Evolutionary conservation across 192 early-diverging fungal genomes (phyloP).

Genomic region (Rhizoclosmatium sp.): DNA sequence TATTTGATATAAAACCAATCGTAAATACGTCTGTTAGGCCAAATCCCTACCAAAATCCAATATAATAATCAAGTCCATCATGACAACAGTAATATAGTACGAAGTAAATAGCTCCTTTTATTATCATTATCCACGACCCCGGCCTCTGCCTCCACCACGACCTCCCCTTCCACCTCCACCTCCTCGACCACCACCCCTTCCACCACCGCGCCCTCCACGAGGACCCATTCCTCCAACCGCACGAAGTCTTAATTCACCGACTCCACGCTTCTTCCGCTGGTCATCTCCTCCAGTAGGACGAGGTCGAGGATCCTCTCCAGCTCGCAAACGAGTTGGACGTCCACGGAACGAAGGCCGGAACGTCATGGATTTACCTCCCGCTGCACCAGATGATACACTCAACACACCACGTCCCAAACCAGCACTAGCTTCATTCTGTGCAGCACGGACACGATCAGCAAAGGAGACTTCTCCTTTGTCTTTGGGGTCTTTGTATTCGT

Average conservation of each 20-base stretch:
- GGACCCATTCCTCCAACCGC: constrained; percentile 16
- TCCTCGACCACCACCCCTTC: constrained; percentile 31
- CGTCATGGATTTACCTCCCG: constrained; percentile 50
- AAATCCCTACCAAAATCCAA: background rate
- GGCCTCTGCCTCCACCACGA: constrained; percentile 34
- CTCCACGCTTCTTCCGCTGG: constrained; percentile 28
- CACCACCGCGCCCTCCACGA: constrained; percentile 23
- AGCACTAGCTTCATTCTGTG: background rate
- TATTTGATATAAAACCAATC: too few relatives aligned
- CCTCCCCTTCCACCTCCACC: constrained; percentile 37
- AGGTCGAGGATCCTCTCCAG: constrained; percentile 19
- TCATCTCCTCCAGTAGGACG: constrained; percentile 23
- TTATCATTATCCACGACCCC: background rate
- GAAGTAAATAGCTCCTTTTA: too few relatives aligned
- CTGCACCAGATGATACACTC: constrained; percentile 10
- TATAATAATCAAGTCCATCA: too few relatives aligned
- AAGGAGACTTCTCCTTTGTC: constrained; percentile 29
- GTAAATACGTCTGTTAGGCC: background rate
- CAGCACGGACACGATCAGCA: constrained; percentile 39
- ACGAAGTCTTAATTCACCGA: constrained; percentile 30
- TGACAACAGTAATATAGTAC: too few relatives aligned
- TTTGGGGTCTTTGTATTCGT: constrained; percentile 44
- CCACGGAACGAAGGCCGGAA: constrained; percentile 40
- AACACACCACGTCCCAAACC: constrained; percentile 14
- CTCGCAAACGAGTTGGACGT: constrained; percentile 12